Base-by-base conservation (phyloP, 2,329 filamentous ascomycete genomes). In the Pseudogymnoascus pannorum region DNA sequence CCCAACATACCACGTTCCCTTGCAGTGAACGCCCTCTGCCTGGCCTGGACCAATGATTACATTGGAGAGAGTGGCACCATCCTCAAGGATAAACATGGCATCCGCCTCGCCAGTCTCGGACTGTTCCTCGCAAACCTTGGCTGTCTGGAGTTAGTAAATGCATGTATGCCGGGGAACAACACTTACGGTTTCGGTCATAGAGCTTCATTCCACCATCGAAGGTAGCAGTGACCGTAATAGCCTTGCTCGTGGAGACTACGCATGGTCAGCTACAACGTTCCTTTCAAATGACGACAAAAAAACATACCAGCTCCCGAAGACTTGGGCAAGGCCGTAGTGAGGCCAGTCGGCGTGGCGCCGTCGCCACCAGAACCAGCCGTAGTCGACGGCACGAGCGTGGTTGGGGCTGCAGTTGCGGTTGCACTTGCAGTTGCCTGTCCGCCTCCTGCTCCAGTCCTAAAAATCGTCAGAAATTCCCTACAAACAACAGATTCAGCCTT, bases 11-110 rank as follows among this genome's bases (percentile, higher is more conserved):
- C 79, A 81, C 18, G 75, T 71, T 31, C 77, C 79, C 60, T 75
- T 69, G 71, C 79, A 82, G 71, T 82, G 79, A 31, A 82, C 75
- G 59, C 76, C 79, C 70, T 81, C 80, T 26, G 76, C 74, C 64
- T 81, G 74, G 63, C 77, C 75, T 14, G 74, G 73, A 16, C 81
- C 79, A 60, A 82, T 81, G 68, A 82, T 80, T 68, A 79, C 79
- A 66, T 82, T 82, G 64, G 75, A 77, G 24, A 82, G 71, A 20
- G 75, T 79, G 33, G 76, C 81, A 26, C 80, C 80, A 60, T 76
- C 72, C 68, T 77, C 73, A 59, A 83, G 72, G 63, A 79, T 73
- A 75, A 83, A 83, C 68, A 83, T 79, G 58, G 80, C 77, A 59
- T 77, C 61, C 9, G 18, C 26, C 35, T 54, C 61, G 59, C 66